Evolutionary conservation across 1,139 yeast species (phyloP).

Genomic region (Schwanniomyces etchellsii): DNA sequence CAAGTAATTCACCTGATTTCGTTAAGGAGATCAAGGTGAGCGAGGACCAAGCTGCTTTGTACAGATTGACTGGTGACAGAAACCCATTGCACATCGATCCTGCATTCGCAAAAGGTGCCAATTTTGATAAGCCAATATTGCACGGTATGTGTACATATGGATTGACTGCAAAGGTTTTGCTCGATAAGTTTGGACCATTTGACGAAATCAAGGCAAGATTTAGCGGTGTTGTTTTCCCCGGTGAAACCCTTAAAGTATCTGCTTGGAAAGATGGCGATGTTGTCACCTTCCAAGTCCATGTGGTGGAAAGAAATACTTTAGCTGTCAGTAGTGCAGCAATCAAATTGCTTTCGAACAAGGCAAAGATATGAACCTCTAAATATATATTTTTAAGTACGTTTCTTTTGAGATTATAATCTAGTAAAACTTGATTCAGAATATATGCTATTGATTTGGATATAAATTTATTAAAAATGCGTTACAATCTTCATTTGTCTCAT

Average conservation of each 20-base stretch:
- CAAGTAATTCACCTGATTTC: conserved; percentile 64
- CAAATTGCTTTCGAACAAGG: conserved; percentile 47
- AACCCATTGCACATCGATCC: conserved; percentile 97
- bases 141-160: conserved; percentile 94
- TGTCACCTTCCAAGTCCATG: conserved; percentile 79
- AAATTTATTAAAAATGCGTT: too few relatives aligned
- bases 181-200: conserved; percentile 77
- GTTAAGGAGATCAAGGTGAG: conserved; percentile 55
- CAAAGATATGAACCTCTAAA: conserved; percentile 29
- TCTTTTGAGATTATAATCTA: conserved; percentile 4
- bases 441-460: too few relatives aligned
- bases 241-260: conserved; percentile 74
- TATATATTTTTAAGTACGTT: not conserved
- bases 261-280: conserved; percentile 79
- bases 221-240: conserved; percentile 93
- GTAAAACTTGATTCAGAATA: too few relatives aligned
- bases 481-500: too few relatives aligned
- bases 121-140: conserved; percentile 79
- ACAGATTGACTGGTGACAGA: conserved; percentile 89
- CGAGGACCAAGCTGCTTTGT: conserved; percentile 79
- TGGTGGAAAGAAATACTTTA: conserved; percentile 69
- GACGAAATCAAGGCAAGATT: conserved; percentile 88
- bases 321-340: conserved; percentile 90
- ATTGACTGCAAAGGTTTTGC: conserved; percentile 67
- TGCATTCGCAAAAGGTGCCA: conserved; percentile 80